Conservation (phyloP, 2,329 filamentous ascomycete species). For the Diplodia sapinea region DNA sequence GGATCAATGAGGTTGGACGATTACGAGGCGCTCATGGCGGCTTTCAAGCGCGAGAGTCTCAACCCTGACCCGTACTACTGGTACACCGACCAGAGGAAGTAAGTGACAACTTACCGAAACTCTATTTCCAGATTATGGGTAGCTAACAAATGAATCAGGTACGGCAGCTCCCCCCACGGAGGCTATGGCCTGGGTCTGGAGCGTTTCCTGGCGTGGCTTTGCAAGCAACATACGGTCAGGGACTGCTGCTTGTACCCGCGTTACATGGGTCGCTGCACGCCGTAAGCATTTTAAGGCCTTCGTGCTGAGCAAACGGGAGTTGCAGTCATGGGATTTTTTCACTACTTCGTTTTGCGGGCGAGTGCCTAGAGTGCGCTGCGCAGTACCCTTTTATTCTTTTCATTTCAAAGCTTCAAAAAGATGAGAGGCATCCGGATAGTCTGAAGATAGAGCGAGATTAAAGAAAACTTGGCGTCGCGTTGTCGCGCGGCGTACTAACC, state of each 20-base stretch:
- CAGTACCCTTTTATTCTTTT: not conserved
- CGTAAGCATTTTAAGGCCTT: conserved; percentile 51
- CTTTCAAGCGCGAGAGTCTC: conserved; percentile 86
- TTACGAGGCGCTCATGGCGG: conserved; percentile 85
- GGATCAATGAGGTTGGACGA: conserved; percentile 96
- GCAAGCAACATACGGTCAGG: conserved; percentile 68
- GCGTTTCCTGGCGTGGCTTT: conserved; percentile 74
- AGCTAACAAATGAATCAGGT: conserved; percentile 57
- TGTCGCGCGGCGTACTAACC: conserved; percentile 15
- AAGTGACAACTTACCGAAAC: conserved; percentile 49
- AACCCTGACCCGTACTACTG: conserved; percentile 89
- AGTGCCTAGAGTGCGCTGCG: conserved; percentile 1
- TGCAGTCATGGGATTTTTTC: not conserved
- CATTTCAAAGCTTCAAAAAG: conserved; percentile 3
- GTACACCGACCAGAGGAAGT: conserved; percentile 98
- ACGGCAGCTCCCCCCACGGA: conserved; percentile 89
- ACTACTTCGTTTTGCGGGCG: not conserved
- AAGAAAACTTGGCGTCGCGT: conserved; percentile 29
- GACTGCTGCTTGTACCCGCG: conserved; percentile 78
- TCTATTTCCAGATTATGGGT: not conserved
- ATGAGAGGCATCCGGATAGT: conserved; percentile 3
- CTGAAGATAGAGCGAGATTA: conserved; percentile 23
- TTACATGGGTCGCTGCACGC: conserved; percentile 81
- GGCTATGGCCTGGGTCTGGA: conserved; percentile 93
- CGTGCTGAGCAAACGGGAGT: not conserved